These are phyloP conservation scores for Arthromyces matolae DNA, from an alignment of 768 basidiomycete species.

Conservation along the genomic window DNA sequence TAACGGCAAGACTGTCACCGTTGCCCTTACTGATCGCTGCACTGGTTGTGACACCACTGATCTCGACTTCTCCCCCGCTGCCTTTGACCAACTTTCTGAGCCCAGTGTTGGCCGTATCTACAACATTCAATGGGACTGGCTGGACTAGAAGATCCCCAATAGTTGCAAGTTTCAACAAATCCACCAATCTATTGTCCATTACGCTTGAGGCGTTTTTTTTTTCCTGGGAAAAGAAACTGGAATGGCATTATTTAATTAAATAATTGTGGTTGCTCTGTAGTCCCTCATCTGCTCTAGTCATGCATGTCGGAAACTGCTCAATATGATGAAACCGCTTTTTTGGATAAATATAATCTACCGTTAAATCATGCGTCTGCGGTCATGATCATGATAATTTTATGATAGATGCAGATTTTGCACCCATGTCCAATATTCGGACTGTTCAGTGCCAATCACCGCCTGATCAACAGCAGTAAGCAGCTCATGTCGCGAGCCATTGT, in stretches of 20 bases:
- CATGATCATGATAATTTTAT: too few relatives aligned
- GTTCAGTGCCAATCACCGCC: conserved; percentile 35
- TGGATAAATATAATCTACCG: too few relatives aligned
- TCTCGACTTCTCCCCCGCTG: conserved; percentile 62
- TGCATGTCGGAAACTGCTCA: conserved; percentile 25
- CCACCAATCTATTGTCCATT: conserved; percentile 17
- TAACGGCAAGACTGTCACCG: conserved; percentile 43
- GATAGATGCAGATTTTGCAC: conserved; percentile 19
- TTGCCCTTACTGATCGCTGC: conserved; percentile 63
- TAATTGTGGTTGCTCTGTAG: conserved; percentile 26
- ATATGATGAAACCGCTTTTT: too few relatives aligned
- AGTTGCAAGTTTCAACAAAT: background rate
- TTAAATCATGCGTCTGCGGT: background rate
- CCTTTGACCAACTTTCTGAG: conserved; percentile 49
- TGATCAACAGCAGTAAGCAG: conserved; percentile 27
- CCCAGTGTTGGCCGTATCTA: conserved; percentile 46
- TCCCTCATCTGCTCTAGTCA: conserved; percentile 32
- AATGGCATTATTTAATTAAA: conserved; percentile 10
- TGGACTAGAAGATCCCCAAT: background rate
- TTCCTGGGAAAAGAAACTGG: conserved; percentile 15
- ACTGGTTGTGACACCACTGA: conserved; percentile 44
- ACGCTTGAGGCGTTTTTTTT: conserved; percentile 26
- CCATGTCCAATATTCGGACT: conserved; percentile 37
- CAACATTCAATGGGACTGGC: conserved; percentile 49
- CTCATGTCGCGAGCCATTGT: conserved; percentile 4